A percentile compares a stretch with the other conserved stretches of the same genome.
phyloP scores from a whole-genome alignment of 1,284 basidiomycete species.

The Sporisorium scitamineum region DNA sequence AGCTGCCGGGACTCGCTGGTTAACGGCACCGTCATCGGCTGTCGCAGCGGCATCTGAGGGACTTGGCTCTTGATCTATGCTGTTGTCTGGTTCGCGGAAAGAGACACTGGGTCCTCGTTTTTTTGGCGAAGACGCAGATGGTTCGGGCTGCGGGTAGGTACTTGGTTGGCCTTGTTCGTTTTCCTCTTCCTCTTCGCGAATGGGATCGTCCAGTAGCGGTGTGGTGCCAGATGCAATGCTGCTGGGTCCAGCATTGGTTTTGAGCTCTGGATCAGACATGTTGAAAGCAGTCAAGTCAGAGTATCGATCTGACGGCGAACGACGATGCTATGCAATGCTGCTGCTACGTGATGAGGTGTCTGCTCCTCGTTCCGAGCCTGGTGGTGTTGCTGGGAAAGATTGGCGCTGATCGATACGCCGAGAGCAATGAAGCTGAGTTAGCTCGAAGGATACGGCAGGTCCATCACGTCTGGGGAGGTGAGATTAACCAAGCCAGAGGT shows the following conservation, averaged over 20 bases:
- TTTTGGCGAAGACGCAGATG: conserved; percentile 5
- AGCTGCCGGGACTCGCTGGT: conserved; percentile 48
- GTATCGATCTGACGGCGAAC: not conserved
- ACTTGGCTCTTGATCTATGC: conserved; percentile 4
- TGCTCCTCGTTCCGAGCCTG: not conserved
- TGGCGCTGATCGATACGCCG: not conserved
- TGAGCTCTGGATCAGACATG: conserved; percentile 12
- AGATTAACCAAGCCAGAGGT: not conserved
- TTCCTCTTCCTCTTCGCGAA: conserved; percentile 24
- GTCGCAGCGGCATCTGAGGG: not conserved
- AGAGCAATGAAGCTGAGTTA: not conserved
- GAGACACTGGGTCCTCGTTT: conserved; percentile 21
- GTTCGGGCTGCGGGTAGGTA: not conserved
- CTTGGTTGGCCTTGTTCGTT: not conserved
- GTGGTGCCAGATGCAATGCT: conserved; percentile 4
- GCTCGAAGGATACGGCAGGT: not conserved
- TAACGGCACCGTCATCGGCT: not conserved
- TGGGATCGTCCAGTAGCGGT: conserved; percentile 6
- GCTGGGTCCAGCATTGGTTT: not conserved
- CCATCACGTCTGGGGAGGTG: not conserved
- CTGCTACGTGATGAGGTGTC: not conserved
- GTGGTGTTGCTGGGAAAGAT: not conserved
- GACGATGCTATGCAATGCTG: not conserved
- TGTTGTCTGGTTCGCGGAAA: conserved; percentile 21
- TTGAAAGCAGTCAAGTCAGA: not conserved